Percentiles rank a stretch among this genome's conserved stretches.
These are phyloP conservation scores for Aspergillus carbonarius DNA, from an alignment of 2,329 filamentous ascomycete genomes.

Conservation along the genomic window DNA sequence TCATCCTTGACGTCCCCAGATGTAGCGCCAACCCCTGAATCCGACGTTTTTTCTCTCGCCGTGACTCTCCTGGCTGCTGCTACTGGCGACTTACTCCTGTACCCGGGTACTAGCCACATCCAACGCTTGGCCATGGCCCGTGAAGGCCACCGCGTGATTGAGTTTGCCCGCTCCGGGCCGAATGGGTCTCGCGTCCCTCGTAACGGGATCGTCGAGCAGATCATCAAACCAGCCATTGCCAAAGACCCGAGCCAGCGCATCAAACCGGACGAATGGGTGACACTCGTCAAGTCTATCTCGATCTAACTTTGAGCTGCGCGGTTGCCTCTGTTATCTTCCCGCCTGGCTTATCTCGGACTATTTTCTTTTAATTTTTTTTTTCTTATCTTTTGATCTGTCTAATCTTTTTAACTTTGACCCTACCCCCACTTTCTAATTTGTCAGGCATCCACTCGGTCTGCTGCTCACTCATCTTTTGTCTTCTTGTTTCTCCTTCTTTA, in stretches of 20 bases:
- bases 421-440: neutral
- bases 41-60: slow-evolving; percentile 49
- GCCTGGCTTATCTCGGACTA: neutral
- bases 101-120: slow-evolving; percentile 40
- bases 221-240: slow-evolving; percentile 38
- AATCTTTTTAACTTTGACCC: neutral
- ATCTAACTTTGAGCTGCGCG: neutral
- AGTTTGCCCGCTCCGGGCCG: slow-evolving; percentile 38
- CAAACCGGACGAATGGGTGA: slow-evolving; percentile 32
- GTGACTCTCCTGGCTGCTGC: slow-evolving; percentile 47
- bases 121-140: slow-evolving; percentile 45
- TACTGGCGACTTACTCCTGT: slow-evolving; percentile 47
- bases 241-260: slow-evolving; percentile 40
- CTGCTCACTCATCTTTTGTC: too few relatives aligned
- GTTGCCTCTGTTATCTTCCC: neutral
- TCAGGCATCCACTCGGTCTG: neutral
- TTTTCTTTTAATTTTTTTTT: neutral
- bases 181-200: slow-evolving; percentile 41
- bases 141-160: slow-evolving; percentile 45
- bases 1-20: slow-evolving; percentile 36
- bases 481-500: neutral
- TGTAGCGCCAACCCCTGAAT: slow-evolving; percentile 36
- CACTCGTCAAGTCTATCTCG: slow-evolving; percentile 16
- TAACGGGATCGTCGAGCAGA: slow-evolving; percentile 41
- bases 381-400: neutral